Evolutionary conservation across 805 yeast genomes (phyloP), one percentile per base, ranked within the genome.

Genomic region (Lachancea quebecensis): DNA sequence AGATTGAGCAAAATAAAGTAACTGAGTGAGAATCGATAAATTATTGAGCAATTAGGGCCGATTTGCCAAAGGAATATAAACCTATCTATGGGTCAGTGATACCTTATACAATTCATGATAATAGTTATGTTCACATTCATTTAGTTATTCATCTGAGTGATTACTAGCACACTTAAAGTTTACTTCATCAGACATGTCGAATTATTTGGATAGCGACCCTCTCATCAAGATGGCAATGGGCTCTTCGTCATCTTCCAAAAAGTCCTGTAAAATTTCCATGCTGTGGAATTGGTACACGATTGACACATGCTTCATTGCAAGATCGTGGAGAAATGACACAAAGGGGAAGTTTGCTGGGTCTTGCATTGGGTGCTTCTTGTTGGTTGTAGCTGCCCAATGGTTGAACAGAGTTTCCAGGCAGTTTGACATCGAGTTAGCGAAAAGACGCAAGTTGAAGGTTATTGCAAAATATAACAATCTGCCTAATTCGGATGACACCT

Each of bases 201-300:
- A 30, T 12, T 30, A 12, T 9, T 14, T 30, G 21, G 39, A 11
- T n/a, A 17, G 14, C 32, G 27, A 37, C 10, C 41, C 42, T 5
- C 29, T 27, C 8, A 9, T 34, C 12, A 47, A 40, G 18, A 47
- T 47, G 47, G 18, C 41, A 18, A 48, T 48, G 50, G 48, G 50
- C 4, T 47, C 51, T 15, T 33, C 36, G 27, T 36, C 49, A 10
- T 29, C 47, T 14, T 21, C 38, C 3, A 34, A 39, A 14, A 35
- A 45, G 5, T 38, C 50, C 3, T 53, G 57, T 44, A 55, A 55
- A 36, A 55, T 53, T 11, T 53, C 57, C 46, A 82, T 82, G 88
- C 61, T 78, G 48, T 82, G 88, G 87, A 82, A 82, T 59, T 82
- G 88, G 87, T 68, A 78, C 52, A 79, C 85, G 0, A 70, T 81